Percentiles rank a stretch among this genome's conserved stretches.
Evolutionary conservation across 2,329 filamentous ascomycete genomes (phyloP).

Genomic region (Xylaria sp.): DNA sequence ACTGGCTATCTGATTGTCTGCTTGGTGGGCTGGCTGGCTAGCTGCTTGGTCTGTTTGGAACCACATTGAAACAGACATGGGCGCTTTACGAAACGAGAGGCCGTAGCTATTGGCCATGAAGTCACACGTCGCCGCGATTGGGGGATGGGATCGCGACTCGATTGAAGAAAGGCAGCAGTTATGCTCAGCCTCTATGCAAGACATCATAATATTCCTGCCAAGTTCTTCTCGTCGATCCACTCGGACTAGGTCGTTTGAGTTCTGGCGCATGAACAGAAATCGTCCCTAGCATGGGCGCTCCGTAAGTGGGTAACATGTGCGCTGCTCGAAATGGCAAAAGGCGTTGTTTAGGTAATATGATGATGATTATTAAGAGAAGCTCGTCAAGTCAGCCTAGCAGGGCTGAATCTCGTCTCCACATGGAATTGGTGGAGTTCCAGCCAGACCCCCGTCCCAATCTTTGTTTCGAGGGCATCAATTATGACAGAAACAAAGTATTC

Average conservation of each 20-base stretch:
- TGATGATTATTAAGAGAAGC: constrained; percentile 7
- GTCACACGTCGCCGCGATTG: not conserved
- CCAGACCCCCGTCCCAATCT: not conserved
- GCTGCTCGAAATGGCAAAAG: not conserved
- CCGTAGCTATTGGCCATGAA: not conserved
- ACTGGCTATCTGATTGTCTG: too few relatives aligned
- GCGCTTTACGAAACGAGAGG: constrained; percentile 22
- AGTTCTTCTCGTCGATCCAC: constrained; percentile 4
- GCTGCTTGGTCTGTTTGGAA: not conserved
- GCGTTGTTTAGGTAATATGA: constrained; percentile 15
- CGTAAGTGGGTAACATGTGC: not conserved
- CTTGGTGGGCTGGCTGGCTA: not conserved
- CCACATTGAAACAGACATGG: constrained; percentile 20
- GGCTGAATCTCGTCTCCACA: constrained; percentile 28
- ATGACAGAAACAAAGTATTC: not conserved
- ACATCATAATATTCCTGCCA: constrained; percentile 22
- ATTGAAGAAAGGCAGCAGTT: constrained; percentile 1
- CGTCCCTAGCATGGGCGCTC: not conserved
- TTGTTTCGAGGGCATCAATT: not conserved
- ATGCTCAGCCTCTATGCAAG: constrained; percentile 27
- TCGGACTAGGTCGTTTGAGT: constrained; percentile 1
- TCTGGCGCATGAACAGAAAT: not conserved
- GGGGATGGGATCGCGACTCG: not conserved
- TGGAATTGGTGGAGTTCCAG: constrained; percentile 4
- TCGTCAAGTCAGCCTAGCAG: constrained; percentile 22